Conservation (phyloP, 345 rosid genomes). For the Citrus mangshanensis region DNA sequence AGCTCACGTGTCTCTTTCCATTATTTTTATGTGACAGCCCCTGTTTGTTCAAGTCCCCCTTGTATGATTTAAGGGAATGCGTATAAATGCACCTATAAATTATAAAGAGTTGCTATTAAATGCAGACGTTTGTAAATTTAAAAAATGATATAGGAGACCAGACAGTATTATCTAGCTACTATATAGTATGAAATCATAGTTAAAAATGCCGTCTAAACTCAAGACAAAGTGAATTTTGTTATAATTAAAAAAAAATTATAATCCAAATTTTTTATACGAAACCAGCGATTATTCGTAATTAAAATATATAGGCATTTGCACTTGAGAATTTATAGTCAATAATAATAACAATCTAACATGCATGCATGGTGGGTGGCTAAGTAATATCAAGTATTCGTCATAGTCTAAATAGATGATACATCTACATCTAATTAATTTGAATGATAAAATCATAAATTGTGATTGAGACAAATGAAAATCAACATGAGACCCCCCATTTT, state of each 20-base stretch:
- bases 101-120: neutral
- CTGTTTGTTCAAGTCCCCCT: neutral
- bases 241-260: too few species aligned
- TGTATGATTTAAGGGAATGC: neutral
- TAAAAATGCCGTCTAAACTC: too few species aligned
- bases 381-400: neutral
- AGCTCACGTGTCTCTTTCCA: neutral
- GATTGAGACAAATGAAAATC: neutral
- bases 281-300: too few species aligned
- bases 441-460: neutral
- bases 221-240: too few species aligned
- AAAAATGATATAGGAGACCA: neutral
- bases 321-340: too few species aligned
- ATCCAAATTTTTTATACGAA: too few species aligned
- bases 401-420: neutral
- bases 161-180: too few species aligned
- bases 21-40: neutral
- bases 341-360: neutral
- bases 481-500: neutral
- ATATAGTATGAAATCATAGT: too few species aligned
- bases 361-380: neutral
- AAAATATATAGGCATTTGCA: too few species aligned
- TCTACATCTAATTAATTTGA: neutral
- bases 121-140: neutral
- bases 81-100: too few species aligned